Conservation (phyloP, 441 rosid genomes). For the Melastoma candidum region DNA sequence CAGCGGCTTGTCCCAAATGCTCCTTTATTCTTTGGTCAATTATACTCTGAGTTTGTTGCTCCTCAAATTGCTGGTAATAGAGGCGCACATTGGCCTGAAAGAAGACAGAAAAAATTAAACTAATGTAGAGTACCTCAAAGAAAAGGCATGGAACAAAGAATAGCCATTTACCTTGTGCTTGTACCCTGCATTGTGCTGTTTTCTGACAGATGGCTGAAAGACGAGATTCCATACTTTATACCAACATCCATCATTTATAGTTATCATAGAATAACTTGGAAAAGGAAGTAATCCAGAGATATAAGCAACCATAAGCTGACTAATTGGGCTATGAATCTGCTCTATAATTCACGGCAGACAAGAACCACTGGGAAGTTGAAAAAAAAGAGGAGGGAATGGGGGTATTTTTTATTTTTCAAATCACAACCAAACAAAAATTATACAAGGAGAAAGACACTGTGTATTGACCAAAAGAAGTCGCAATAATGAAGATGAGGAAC, state of each 20-base stretch:
- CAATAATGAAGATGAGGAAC: constrained; percentile 9
- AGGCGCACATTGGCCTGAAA: constrained; percentile 78
- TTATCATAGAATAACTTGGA: no score
- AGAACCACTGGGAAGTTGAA: no score
- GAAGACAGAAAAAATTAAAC: neutral
- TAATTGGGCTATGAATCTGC: no score
- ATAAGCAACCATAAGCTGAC: no score
- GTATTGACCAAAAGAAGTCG: neutral
- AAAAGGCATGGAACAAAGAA: neutral
- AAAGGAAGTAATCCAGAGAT: no score
- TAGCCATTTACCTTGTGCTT: constrained; percentile 67
- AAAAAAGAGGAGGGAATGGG: no score
- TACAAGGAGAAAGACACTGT: neutral
- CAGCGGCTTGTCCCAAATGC: constrained; percentile 86
- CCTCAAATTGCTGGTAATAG: constrained; percentile 96
- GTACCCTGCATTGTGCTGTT: constrained; percentile 97
- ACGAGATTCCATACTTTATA: neutral
- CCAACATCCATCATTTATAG: neutral
- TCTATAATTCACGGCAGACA: no score
- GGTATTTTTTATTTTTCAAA: no score
- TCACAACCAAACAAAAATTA: no score
- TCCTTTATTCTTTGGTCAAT: constrained; percentile 94
- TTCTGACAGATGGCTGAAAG: constrained; percentile 91
- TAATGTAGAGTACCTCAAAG: neutral
- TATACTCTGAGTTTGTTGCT: constrained; percentile 90